Evolutionary conservation across 768 basidiomycete genomes (phyloP), one percentile per base, ranked within the genome.

Genomic region (Mycena epipterygia): DNA sequence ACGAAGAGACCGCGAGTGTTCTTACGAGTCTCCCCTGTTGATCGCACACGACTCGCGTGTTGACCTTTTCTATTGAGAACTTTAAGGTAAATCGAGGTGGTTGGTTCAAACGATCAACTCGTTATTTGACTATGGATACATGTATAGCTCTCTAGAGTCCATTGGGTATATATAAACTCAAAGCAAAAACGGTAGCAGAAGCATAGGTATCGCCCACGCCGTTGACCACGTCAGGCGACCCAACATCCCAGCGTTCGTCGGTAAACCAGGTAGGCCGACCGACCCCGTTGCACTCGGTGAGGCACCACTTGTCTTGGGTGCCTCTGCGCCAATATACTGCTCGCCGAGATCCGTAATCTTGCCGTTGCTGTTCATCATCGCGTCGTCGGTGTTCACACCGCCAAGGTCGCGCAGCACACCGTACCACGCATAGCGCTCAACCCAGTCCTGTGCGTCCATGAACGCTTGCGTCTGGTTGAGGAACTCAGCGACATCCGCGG

Each of bases 381-480:
- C 84, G 73, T 87, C 82, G n/a, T 88, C 88, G 74, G 76, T 75
- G 72, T 89, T 88, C 2, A 90, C 85, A 23, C 84, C 86, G 46
- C 83, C 78, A 70, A 88, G 73, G 73, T 88, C 78, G 67, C 80
- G 79, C 86, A 89, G 86, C 5, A 87, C 87, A 11, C 90, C 90
- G 74, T 87, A 90, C 89, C 88, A 91, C 12, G 88, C 81, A 75
- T 90, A 90, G 6, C 90, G 82, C 74, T 90, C 89, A 17, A 91
- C 85, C 77, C 82, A 91, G 27, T 79, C 76, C 1, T 86, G 80
- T 5, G 73, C 71, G 66, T 91, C 88, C 88, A 91, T 87, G 79
- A 84, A 91, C 1, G 76, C 61, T 65, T 88, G 86, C 0, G 89
- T 89, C 16, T 77, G 76, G 69, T 88, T 87, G 77, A 90, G 80